Percentiles rank a stretch among this genome's conserved stretches.
These are phyloP conservation scores for Lentinula novae-zelandiae DNA, from an alignment of 1,284 basidiomycete genomes.

Conservation along the genomic window DNA sequence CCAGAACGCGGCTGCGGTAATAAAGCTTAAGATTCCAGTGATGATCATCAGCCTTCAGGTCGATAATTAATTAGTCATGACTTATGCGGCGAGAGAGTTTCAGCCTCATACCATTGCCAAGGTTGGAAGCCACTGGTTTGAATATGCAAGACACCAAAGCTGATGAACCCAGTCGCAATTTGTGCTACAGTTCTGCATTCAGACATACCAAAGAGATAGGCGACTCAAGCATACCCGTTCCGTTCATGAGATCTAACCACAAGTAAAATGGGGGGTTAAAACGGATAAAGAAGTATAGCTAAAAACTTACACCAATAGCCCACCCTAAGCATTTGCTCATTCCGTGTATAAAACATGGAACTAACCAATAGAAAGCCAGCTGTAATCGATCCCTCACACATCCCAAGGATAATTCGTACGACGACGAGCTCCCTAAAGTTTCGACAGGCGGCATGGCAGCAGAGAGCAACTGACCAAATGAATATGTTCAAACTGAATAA, in stretches of 20 bases:
- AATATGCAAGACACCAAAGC: conserved; percentile 66
- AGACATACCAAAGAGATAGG: not conserved
- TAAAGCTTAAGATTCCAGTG: conserved; percentile 57
- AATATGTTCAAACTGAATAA: conserved; percentile 58
- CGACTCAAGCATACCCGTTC: conserved; percentile 38
- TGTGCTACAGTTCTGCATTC: conserved; percentile 29
- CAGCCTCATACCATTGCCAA: conserved; percentile 58
- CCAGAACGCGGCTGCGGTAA: conserved; percentile 53
- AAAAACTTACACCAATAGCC: conserved; percentile 69
- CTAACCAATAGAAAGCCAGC: conserved; percentile 71
- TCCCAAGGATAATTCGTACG: conserved; percentile 54
- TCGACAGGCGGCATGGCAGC: conserved; percentile 26
- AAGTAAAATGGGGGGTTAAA: not conserved
- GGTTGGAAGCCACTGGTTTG: conserved; percentile 49
- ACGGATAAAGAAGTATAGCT: not conserved
- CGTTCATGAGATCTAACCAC: conserved; percentile 56
- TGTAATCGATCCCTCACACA: conserved; percentile 72
- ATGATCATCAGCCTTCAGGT: conserved; percentile 35
- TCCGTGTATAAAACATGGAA: conserved; percentile 22
- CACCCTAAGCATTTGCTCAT: conserved; percentile 68
- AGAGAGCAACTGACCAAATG: conserved; percentile 62
- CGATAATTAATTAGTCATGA: not conserved
- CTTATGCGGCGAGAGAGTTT: not conserved
- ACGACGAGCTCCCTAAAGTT: conserved; percentile 63
- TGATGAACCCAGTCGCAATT: conserved; percentile 69